Evolutionary conservation across 495 filamentous ascomycete species (phyloP), one percentile per base, ranked within the genome.

Genomic region (Podospora sp.): DNA sequence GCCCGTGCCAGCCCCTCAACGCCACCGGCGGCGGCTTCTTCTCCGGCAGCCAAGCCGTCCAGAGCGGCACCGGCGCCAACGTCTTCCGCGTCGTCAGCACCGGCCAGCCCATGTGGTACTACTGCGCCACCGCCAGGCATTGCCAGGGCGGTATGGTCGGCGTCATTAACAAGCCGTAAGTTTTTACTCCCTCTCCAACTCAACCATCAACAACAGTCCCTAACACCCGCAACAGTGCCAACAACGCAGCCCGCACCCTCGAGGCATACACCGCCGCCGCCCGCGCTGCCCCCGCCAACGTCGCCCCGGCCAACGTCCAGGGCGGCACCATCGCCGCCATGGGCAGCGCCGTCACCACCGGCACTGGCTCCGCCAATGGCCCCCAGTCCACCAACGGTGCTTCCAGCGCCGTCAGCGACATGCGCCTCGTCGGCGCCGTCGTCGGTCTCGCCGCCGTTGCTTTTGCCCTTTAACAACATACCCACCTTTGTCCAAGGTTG

Each of bases 141-240:
- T 73, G 71, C 51, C 66, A 71, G 64, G 51, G 35, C 6, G 71
- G 71, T 18, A 71, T 73, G 71, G 69, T 70, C 2, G 71, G 71
- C 0, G 69, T 66, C 0, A 55, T 72, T 6, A 73, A 73, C 27
- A 66, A 68, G 63, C 33, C 27, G 56, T 60, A 29, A 65, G 63
- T 65, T 24, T 57, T 40, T 25, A 21, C 51, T n/a, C n/a, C n/a
- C 29, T n/a, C 40, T 61, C 14, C 29, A n/a, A 2, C 3, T 1
- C 0, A 35, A 52, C 29, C 26, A 16, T 22, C 6, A 2, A 20
- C 2, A 20, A 52, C 7, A n/a, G 14, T 22, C 16, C n/a, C 52
- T 50, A 16, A 50, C 24, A 12, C 33, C 8, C 2, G 22, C 2
- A 33, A 33, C 62, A 65, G 63, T 25, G 26, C 63, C 27, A 65